Percentiles rank a stretch among this genome's conserved stretches.
Conservation (phyloP, 2,329 filamentous ascomycete species). For the Pleomassaria siparia region DNA sequence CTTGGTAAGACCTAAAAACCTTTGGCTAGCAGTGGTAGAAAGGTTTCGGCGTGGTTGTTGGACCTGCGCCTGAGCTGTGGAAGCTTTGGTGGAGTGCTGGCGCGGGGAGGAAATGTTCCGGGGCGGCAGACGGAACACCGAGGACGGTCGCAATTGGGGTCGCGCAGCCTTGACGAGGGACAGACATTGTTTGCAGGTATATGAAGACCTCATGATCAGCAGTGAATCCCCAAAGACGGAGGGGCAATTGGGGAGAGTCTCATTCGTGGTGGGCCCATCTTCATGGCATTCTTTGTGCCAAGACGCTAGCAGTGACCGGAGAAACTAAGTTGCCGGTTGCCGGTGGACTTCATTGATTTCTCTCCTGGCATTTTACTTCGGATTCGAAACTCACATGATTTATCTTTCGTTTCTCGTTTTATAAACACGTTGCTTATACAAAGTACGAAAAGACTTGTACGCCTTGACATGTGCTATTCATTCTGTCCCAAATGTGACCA, state of each 20-base stretch:
- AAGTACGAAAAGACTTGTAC: too few relatives aligned
- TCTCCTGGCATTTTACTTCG: too few relatives aligned
- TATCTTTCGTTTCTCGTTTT: too few relatives aligned
- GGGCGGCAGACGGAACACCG: conserved; percentile 23
- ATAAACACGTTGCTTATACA: too few relatives aligned
- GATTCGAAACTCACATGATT: too few relatives aligned
- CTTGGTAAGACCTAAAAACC: conserved; percentile 14
- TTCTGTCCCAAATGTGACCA: too few relatives aligned
- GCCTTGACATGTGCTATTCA: too few relatives aligned
- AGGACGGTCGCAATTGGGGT: conserved; percentile 27
- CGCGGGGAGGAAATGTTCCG: conserved; percentile 27
- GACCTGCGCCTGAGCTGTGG: conserved; percentile 25
- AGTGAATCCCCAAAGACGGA: background rate
- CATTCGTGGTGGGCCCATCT: conserved; percentile 1
- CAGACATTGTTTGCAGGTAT: conserved; percentile 46
- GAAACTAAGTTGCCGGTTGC: too few relatives aligned
- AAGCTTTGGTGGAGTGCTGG: conserved; percentile 37
- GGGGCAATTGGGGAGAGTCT: background rate
- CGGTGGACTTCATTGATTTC: too few relatives aligned
- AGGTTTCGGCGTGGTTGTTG: conserved; percentile 29
- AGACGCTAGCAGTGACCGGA: background rate
- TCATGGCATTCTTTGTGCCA: background rate
- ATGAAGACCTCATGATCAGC: conserved; percentile 40
- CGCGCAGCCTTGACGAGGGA: conserved; percentile 34
- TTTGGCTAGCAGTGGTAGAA: conserved; percentile 33